Conservation (phyloP, 257 asterid species). For the Linaria vulgaris region DNA sequence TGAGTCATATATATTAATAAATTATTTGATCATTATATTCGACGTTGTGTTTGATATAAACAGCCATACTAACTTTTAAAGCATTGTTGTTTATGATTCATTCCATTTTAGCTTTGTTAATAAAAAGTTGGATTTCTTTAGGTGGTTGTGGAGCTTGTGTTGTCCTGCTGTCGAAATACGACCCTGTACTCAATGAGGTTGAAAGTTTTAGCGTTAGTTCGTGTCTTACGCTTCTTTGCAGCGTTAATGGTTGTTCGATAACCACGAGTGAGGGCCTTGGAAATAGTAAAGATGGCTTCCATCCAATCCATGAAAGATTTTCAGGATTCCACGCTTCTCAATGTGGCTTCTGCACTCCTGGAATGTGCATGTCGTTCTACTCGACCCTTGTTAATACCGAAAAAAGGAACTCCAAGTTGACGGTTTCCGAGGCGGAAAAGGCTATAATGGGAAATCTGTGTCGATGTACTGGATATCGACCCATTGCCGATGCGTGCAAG, state of each 20-base stretch:
- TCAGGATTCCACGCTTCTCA: constrained; percentile 80
- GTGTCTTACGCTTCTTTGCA: constrained; percentile 70
- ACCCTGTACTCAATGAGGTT: constrained; percentile 33
- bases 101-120: background rate
- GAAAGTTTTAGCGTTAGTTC: constrained; percentile 52
- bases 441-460: constrained; percentile 66
- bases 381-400: constrained; percentile 59
- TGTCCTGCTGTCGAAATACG: constrained; percentile 54
- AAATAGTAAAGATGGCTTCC: constrained; percentile 64
- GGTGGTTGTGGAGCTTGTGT: constrained; percentile 91
- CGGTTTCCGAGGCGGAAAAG: constrained; percentile 65
- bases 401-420: constrained; percentile 55
- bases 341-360: constrained; percentile 78
- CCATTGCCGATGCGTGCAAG: constrained; percentile 84
- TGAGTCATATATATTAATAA: too few species aligned
- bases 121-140: constrained; percentile 21
- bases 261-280: constrained; percentile 75
- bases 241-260: constrained; percentile 56
- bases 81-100: background rate
- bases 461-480: constrained; percentile 75
- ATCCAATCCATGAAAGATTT: constrained; percentile 67
- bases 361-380: constrained; percentile 70
- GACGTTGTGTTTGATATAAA: too few species aligned
- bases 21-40: too few species aligned
- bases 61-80: background rate